Conservation (phyloP, 345 rosid species). For the Moringa oleifera region DNA sequence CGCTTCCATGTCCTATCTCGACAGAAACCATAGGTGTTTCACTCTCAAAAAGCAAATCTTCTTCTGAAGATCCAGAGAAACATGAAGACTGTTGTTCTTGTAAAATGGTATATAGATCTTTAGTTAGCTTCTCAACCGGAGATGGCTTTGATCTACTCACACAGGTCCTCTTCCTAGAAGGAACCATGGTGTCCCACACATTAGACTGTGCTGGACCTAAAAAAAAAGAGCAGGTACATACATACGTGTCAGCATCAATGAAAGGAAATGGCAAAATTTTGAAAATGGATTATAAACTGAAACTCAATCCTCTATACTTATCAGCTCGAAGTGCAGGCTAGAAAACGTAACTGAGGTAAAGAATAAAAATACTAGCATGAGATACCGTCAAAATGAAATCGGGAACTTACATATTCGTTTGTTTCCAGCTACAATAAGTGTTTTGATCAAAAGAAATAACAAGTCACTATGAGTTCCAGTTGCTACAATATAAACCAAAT, state of each 20-base stretch:
- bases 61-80: conserved; percentile 84
- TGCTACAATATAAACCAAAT: neutral
- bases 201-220: conserved; percentile 85
- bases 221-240: conserved; percentile 16
- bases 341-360: too few relatives aligned
- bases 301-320: neutral
- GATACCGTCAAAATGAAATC: neutral
- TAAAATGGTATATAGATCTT: conserved; percentile 73
- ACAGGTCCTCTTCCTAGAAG: conserved; percentile 87
- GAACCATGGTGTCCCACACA: conserved; percentile 84
- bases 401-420: neutral
- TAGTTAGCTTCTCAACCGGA: conserved; percentile 87
- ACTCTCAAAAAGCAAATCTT: conserved; percentile 87
- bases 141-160: conserved; percentile 78
- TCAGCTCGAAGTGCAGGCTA: neutral
- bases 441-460: neutral
- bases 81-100: conserved; percentile 94
- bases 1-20: conserved; percentile 96
- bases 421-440: neutral
- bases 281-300: neutral
- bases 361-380: neutral
- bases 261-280: too few relatives aligned
- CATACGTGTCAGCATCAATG: conserved; percentile 2
- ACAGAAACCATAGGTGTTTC: conserved; percentile 93
- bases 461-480: neutral